Evolutionary conservation across 2,329 filamentous ascomycete genomes (phyloP), one percentile per base, ranked within the genome.

Genomic region (Coniochaeta sp.): DNA sequence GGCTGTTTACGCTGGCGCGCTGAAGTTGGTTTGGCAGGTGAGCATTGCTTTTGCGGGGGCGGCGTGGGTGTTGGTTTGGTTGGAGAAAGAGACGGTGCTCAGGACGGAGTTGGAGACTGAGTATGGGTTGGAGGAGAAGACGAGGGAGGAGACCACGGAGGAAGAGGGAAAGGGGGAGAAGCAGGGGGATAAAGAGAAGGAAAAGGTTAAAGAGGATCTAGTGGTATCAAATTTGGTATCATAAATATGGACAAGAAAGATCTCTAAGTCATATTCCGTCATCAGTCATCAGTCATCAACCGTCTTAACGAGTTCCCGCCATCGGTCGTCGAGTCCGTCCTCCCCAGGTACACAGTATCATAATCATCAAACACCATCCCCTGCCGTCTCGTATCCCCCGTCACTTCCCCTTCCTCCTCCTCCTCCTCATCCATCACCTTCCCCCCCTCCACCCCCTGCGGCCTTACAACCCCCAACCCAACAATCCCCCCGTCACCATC

Each of bases 1-100:
- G 5, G 57, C 51, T 12, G 55, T 60, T 4, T 57, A 61, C 3
- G 55, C 47, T 10, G 28, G 48, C 22, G 50, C 52, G 3, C 40
- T 60, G 27, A 46, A 55, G 35, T 35, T 28, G 8, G 52, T 54
- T 4, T 67, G 62, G 61, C 53, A 56, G 28, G 56, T 61, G 3
- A 53, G 52, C 1, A 56, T 63, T 46, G 63, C 53, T 3, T 64
- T 66, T 49, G 52, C 53, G 1, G 57, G 48, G 2, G 24, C 61
- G 1, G 57, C 56, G 3, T 57, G 65, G 28, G 27, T 61, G 12
- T 20, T 58, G 10, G 52, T 54, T 1, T 51, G 57, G 14, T 7
- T 61, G 8, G 53, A 58, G 24, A 58, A 58, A 30, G 52, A 61
- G 33, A 51, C 65, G 1, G 18, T 49, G n/a, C 28, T 65, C 31